Evolutionary conservation across 1,284 basidiomycete species (phyloP).

Genomic region (Abortiporus biennis): DNA sequence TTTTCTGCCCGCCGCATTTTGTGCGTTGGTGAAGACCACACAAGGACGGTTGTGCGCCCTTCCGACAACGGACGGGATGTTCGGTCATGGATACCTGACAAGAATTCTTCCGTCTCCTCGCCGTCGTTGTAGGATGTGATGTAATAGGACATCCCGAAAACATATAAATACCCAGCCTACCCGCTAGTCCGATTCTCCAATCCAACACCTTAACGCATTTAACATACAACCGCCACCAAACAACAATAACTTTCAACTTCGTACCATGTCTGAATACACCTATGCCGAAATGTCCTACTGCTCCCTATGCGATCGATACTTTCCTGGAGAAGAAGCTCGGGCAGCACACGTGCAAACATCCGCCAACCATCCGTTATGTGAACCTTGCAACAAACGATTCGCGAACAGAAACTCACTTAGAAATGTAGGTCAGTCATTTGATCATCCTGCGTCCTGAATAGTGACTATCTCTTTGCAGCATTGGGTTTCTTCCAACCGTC

Average conservation of each 20-base stretch:
- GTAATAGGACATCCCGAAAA: not conserved
- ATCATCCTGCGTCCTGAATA: not conserved
- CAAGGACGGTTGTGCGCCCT: no score
- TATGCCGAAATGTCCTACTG: conserved; percentile 20
- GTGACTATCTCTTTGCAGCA: conserved; percentile 15
- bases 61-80: no score
- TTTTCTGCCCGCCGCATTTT: no score
- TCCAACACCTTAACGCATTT: not conserved
- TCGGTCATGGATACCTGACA: no score
- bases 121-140: not conserved
- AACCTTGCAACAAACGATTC: conserved; percentile 19
- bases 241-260: not conserved
- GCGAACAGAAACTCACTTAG: conserved; percentile 21
- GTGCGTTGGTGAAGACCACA: no score
- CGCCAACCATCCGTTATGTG: conserved; percentile 20
- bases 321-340: conserved; percentile 17
- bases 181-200: not conserved
- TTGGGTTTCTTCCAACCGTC: conserved; percentile 17
- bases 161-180: not conserved
- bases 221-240: conserved; percentile 2
- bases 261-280: conserved; percentile 7
- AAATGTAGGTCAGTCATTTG: conserved; percentile 13
- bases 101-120: not conserved
- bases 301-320: conserved; percentile 24
- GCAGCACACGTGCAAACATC: conserved; percentile 19